Evolutionary conservation across 169 alveolate genomes (phyloP).

Genomic region (Neospora caninum): DNA sequence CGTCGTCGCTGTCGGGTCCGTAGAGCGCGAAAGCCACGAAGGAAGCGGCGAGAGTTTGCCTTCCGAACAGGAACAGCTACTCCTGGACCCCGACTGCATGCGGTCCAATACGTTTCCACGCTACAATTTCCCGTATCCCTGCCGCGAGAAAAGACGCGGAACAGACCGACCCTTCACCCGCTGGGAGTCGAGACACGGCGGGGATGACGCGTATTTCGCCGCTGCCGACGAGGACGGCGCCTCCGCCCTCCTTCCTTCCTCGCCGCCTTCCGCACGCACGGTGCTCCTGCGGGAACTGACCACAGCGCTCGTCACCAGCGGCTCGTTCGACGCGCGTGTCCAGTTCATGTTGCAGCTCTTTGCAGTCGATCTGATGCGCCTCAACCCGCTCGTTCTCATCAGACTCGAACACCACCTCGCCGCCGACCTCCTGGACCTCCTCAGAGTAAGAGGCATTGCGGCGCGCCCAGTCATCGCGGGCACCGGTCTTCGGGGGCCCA

Average conservation of each 20-base stretch:
- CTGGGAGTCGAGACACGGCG: too few species aligned
- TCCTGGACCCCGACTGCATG: background rate
- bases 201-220: background rate
- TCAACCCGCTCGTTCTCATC: constrained; percentile 50
- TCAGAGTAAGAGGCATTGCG: background rate
- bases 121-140: background rate
- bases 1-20: background rate
- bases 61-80: background rate
- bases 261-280: constrained; percentile 41
- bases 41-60: background rate
- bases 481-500: background rate
- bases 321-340: constrained; percentile 54
- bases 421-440: constrained; percentile 53
- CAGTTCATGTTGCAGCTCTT: constrained; percentile 55
- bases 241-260: constrained; percentile 19
- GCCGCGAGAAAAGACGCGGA: background rate
- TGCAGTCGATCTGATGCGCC: constrained; percentile 11
- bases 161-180: background rate
- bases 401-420: constrained; percentile 58
- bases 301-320: constrained; percentile 58
- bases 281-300: constrained; percentile 53
- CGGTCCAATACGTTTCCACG: background rate
- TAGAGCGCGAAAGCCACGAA: background rate
- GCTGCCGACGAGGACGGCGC: background rate
- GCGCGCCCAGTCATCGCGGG: background rate